These are phyloP conservation scores for Botrytis cinerea DNA, from an alignment of 2,329 filamentous ascomycete genomes.

Conservation along the genomic window DNA sequence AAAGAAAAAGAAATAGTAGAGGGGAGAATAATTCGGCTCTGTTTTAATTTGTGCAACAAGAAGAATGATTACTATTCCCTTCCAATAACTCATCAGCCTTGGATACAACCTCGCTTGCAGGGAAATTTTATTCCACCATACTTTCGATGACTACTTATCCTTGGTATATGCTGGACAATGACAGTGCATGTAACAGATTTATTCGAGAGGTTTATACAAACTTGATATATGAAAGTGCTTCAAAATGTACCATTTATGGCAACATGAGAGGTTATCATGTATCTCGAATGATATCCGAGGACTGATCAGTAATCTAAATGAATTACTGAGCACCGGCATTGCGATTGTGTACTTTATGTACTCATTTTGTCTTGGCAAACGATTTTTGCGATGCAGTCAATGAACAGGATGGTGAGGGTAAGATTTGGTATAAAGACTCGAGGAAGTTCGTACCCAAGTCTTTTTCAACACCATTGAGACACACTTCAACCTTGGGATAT, in stretches of 20 bases:
- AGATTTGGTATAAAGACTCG: background rate
- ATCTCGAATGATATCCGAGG: background rate
- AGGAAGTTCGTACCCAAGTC: too few relatives aligned
- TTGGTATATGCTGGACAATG: background rate
- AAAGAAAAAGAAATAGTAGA: too few relatives aligned
- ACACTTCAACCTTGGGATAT: background rate
- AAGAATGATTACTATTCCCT: conserved; percentile 2
- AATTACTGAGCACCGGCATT: background rate
- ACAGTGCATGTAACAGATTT: background rate
- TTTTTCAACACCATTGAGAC: background rate
- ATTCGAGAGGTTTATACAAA: background rate
- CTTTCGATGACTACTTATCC: conserved; percentile 12
- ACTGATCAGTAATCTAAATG: background rate
- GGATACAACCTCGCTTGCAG: background rate
- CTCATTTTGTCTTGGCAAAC: background rate
- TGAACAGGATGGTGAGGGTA: background rate
- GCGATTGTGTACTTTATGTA: background rate
- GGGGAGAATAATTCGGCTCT: background rate
- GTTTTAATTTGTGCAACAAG: background rate
- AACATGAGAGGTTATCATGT: background rate
- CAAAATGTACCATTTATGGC: background rate
- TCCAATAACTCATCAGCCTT: conserved; percentile 13
- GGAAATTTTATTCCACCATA: background rate
- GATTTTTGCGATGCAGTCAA: background rate
- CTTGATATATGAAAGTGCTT: background rate